Base-by-base conservation (phyloP, 345 rosid genomes). In the Eucalyptus shirleyi region DNA sequence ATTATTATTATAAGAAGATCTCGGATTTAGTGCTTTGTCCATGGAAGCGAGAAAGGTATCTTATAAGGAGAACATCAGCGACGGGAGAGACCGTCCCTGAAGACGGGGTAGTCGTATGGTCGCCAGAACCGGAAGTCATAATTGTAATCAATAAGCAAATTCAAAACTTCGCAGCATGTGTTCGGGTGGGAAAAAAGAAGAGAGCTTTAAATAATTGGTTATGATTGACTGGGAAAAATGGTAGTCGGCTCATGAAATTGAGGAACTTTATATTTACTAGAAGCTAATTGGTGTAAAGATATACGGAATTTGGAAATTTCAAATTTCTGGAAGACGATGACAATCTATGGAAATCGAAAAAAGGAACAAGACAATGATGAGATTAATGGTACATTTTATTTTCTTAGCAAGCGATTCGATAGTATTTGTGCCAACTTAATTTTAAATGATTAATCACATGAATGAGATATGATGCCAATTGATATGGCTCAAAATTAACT, bases 241-340 rank as follows among this genome's bases (percentile, higher is more conserved):
- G 77, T 14, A 0, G 19, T 65, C 19, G 1, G 77, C 77, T 65
- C 0, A 65, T 65, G 77, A 65, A n/a, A 0, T 65, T 65, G 77
- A 65, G 77, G 19, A 15, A n/a, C 21, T 65, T 65, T 17, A 65
- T 65, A 65, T 65, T 65, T n/a, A 65, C 11, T 15, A 65, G 77
- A 65, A 65, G 77, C 77, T 65, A 65, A 65, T 65, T 65, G 21
- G 28, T 56, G 59, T 53, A 19, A 53, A 53, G 24, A 53, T 53
- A 53, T 53, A 53, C 10, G 24, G 56, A 53, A 53, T 53, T 53
- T 53, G 59, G 59, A 53, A 19, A 53, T 53, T 19, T 53, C 59
- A 53, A 53, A 53, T 53, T 19, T 53, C 1, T 0, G 2, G 56
- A 53, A 53, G 59, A 53, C 2, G 10, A 8, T 0, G 59, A 0